These are phyloP conservation scores for Herpetomonas samuelpessoai DNA, from an alignment of 208 protist species.

Conservation along the genomic window DNA sequence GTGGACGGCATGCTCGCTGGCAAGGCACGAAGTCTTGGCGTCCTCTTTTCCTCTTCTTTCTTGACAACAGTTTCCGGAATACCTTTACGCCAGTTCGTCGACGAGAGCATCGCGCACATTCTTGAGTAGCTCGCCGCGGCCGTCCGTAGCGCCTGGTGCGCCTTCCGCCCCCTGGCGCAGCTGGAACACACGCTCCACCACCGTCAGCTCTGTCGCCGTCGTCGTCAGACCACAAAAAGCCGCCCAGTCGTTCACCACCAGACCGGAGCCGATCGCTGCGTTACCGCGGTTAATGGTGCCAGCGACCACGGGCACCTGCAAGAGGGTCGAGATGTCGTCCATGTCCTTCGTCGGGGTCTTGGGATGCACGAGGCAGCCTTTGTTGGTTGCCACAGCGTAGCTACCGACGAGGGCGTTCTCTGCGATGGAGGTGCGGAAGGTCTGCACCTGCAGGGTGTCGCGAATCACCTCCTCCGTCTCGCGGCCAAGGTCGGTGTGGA, in stretches of 20 bases:
- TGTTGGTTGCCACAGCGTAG: constrained; percentile 98
- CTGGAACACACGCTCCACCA: constrained; percentile 99
- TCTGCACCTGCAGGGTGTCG: constrained; percentile 98
- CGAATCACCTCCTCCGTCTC: constrained; percentile 99
- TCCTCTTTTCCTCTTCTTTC: constrained; percentile 1
- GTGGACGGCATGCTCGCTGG: too few relatives aligned
- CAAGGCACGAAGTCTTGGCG: too few relatives aligned
- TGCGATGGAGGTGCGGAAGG: constrained; percentile 98
- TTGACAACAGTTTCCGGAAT: neutral
- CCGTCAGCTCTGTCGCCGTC: constrained; percentile 98
- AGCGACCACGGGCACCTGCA: constrained; percentile 98
- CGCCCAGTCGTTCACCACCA: constrained; percentile 99
- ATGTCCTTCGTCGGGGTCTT: constrained; percentile 97
- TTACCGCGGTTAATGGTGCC: constrained; percentile 99
- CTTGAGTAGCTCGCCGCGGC: constrained; percentile 78
- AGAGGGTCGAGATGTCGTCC: constrained; percentile 98
- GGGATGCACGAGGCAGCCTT: constrained; percentile 97
- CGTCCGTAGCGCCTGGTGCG: constrained; percentile 3
- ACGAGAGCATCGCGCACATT: constrained; percentile 85
- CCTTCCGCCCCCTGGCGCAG: constrained; percentile 73
- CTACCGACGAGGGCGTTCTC: constrained; percentile 98
- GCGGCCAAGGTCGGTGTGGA: constrained; percentile 99
- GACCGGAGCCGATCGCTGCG: constrained; percentile 91
- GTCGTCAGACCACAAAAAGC: constrained; percentile 99
- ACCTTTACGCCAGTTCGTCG: constrained; percentile 80